Evolutionary conservation across 2,329 filamentous ascomycete genomes (phyloP).

Genomic region (Zopfia rhizophila): DNA sequence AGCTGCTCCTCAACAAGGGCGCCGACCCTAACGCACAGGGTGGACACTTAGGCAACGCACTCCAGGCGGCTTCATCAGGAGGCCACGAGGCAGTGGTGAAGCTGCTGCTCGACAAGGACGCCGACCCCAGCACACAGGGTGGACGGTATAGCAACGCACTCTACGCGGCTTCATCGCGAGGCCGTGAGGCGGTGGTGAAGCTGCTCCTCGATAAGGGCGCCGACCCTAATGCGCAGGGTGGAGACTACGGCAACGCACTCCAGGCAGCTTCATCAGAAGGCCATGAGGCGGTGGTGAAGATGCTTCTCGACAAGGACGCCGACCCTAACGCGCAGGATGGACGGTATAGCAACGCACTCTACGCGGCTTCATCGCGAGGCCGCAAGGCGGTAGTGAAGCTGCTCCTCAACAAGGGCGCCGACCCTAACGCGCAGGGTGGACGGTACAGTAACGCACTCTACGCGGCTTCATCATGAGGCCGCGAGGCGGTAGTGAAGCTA

Average conservation of each 20-base stretch:
- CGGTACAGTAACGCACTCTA: too few relatives aligned
- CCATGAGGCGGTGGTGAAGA: neutral
- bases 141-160: neutral
- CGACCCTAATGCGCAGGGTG: slow-evolving; percentile 3
- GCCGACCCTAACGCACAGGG: slow-evolving; percentile 5
- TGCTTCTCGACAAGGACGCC: slow-evolving; percentile 12
- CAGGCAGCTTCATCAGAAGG: slow-evolving; percentile 4
- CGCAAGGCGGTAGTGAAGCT: neutral
- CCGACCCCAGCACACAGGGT: neutral
- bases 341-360: neutral
- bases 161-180: neutral
- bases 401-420: neutral
- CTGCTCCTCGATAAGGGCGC: too few relatives aligned
- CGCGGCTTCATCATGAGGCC: too few relatives aligned
- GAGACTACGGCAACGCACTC: slow-evolving; percentile 1
- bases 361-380: neutral
- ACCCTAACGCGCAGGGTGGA: too few relatives aligned
- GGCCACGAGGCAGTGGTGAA: neutral
- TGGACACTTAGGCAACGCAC: neutral
- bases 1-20: too few relatives aligned
- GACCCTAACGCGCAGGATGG: neutral
- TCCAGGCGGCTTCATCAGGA: slow-evolving; percentile 2
- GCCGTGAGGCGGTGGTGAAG: neutral
- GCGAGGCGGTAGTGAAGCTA: too few relatives aligned
- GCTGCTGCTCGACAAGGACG: slow-evolving; percentile 9